Base-by-base conservation (phyloP, 1,139 yeast species). In the Pichia norvegensis region DNA sequence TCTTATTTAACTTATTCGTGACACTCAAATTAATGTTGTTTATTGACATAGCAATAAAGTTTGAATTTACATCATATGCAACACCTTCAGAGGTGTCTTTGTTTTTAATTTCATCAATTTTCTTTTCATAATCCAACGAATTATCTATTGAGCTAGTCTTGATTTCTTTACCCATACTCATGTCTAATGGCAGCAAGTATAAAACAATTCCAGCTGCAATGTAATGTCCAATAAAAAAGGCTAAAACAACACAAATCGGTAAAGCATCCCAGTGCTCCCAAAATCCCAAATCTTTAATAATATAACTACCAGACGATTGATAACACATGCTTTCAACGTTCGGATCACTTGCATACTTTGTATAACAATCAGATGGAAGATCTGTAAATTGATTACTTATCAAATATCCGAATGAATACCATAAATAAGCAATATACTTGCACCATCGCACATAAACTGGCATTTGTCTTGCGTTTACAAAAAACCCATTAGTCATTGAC, bases 391-490 rank as follows among this genome's bases (percentile, higher is more conserved):
- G 85, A 57, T 81, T 83, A 0, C 87, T 73, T 19, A 73, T 56
- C 46, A 81, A 61, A 0, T 84, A 81, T 1, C 94, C 94, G 63
- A 82, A 83, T 0, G 79, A 81, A 56, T 83, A 85, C 85, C 92
- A 86, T 47, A 83, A 74, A 57, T 78, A 82, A 0, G 90, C 80
- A 44, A 80, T 64, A 61, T 85, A 86, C 57, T 81, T 84, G 6
- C 81, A 72, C 95, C 95, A 86, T 35, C 90, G 71, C 4, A 86
- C 95, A 57, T 86, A 86, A 4, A 85, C 95, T 0, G 95, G 95
- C 81, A 85, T 75, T 1, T 79, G 72, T 17, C 72, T 68, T 0
- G 90, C 78, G 62, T 84, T 85, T 20, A 81, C 85, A 57, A 84
- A 85, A 62, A 79, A 85, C 0, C 95, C 95, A 63, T 88, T 81